phyloP scores from a whole-genome alignment of 306 rosid species.

The Ammopiptanthus mongolicus region DNA sequence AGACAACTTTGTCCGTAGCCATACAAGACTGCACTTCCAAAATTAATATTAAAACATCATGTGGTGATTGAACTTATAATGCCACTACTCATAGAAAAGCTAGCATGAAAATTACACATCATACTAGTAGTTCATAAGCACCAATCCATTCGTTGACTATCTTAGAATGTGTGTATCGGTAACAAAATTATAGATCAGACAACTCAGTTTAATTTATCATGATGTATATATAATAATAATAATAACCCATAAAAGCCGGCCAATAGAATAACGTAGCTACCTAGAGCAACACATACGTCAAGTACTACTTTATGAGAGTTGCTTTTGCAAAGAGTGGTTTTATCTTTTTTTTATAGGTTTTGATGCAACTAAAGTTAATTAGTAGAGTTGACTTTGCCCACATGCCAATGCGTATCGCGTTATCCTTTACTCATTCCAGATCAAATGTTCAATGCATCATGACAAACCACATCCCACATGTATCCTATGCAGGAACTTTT shows the following conservation, averaged over 20 bases:
- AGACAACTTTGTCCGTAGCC: not conserved
- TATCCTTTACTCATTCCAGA: not conserved
- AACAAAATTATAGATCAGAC: not conserved
- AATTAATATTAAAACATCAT: not conserved
- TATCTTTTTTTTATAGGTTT: not conserved
- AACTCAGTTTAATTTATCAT: not conserved
- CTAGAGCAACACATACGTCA: not conserved
- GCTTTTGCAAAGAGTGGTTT: not conserved
- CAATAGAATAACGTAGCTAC: not conserved
- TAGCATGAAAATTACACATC: not conserved
- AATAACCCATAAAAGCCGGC: not conserved
- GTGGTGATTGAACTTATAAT: not conserved
- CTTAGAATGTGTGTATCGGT: not conserved
- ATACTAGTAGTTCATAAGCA: not conserved
- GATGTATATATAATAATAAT: not conserved
- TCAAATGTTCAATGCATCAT: slow-evolving; percentile 13
- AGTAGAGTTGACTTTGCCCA: slow-evolving; percentile 24
- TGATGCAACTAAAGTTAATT: not conserved
- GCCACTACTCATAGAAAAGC: not conserved
- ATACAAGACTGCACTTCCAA: not conserved
- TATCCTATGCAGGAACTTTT: not conserved
- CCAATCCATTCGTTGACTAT: not conserved
- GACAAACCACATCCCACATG: not conserved
- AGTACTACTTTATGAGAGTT: not conserved
- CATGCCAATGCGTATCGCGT: not conserved